Evolutionary conservation across 257 asterid species (phyloP), one percentile per base, ranked within the genome.

Genomic region (Phtheirospermum japonicum): DNA sequence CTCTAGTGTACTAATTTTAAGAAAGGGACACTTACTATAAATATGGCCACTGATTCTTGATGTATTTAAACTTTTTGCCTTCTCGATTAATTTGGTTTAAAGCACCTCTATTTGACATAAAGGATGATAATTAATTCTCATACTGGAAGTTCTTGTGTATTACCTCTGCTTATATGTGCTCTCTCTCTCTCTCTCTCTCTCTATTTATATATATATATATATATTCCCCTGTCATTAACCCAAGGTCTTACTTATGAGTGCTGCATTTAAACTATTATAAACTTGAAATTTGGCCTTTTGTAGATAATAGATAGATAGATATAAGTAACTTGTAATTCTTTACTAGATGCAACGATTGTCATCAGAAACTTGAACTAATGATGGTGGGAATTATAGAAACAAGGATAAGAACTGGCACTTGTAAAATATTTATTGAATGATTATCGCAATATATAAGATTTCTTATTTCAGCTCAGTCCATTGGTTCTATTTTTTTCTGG

Each of bases 1-100:
- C 59, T 57, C 60, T 67, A 63, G 55, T 57, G 75, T 71, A 67
- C 73, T 64, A 17, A 70, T 65, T 53, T 64, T 58, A 45, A 55
- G 65, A 75, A 51, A 58, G 53, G 71, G 57, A 50, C 64, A 61
- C 58, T 52, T 57, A 23, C 28, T 23, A 23, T 23, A 23, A 23
- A 23, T 23, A 23, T 23, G 28, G 28, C 28, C 28, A 23, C 28
- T 33, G 40, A 64, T 46, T 46, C 26, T 54, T 39, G n/a, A 37
- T 67, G 67, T 37, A 53, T 50, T 61, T 34, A 18, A 40, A 50
- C 14, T 30, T 70, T 57, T 23, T 23, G 28, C 28, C 28, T 23
- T 23, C 28, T 23, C 28, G 28, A 3, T 23, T 23, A 23, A 23
- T 23, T 23, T 23, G 28, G 28, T 23, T 23, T 23, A 23, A 23